phyloP scores from a whole-genome alignment of 176 grass and related monocot species.

The Avena atlantica region DNA sequence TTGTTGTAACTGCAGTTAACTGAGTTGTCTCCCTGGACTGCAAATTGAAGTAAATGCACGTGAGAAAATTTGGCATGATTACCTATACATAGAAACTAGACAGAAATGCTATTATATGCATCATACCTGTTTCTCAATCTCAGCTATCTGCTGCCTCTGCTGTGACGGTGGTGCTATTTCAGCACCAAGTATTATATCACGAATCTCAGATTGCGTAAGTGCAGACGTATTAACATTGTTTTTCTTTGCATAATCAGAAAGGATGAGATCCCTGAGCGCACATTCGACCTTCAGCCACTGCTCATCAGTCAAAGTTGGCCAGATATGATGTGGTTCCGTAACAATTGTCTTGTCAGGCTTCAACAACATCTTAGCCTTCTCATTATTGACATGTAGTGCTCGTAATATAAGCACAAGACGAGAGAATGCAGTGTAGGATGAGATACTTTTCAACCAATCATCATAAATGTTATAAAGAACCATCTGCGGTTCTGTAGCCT shows the following conservation, averaged over 20 bases:
- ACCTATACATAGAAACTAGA: neutral
- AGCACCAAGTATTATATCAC: conserved; percentile 99
- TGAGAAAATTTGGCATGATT: conserved; percentile 25
- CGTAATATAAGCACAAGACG: conserved; percentile 91
- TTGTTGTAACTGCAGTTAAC: conserved; percentile 95
- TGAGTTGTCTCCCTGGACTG: conserved; percentile 95
- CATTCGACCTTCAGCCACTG: conserved; percentile 99
- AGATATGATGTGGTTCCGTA: conserved; percentile 96
- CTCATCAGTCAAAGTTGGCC: conserved; percentile 92
- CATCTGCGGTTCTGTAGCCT: conserved; percentile 98
- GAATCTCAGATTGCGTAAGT: conserved; percentile 96
- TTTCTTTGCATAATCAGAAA: conserved; percentile 99
- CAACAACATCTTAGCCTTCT: conserved; percentile 98
- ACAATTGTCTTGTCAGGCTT: conserved; percentile 97
- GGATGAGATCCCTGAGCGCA: conserved; percentile 95
- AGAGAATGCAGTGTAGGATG: conserved; percentile 97
- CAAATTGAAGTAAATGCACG: conserved; percentile 46
- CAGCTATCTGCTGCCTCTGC: conserved; percentile 97
- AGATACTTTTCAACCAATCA: conserved; percentile 99
- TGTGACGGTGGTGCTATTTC: conserved; percentile 98
- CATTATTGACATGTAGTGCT: conserved; percentile 97
- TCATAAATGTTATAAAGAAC: conserved; percentile 98
- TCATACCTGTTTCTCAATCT: conserved; percentile 96
- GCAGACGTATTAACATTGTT: conserved; percentile 99
- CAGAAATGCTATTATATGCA: neutral